Base-by-base conservation (phyloP, 148 eudicot species). In the Pouteria glomerata region DNA sequence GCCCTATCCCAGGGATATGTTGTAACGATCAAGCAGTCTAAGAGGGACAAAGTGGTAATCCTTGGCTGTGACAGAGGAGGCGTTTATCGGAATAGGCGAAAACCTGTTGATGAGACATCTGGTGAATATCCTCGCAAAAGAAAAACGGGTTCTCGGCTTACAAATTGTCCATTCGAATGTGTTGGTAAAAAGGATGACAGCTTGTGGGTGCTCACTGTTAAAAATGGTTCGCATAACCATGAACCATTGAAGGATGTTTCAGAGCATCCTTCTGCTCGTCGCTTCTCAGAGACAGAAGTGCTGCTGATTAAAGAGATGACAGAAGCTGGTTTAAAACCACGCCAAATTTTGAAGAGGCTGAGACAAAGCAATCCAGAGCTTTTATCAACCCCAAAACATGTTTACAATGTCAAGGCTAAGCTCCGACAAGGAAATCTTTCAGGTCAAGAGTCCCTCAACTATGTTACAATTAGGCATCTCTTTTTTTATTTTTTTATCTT, bases 41-140 rank as follows among this genome's bases (percentile, higher is more conserved):
- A 81, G 67, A 90, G 82, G 77, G 96, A 87, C 59, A 85, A 60
- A 78, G 57, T 66, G 8, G 92, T 87, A 23, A 71, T 81, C 57
- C 90, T 90, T 76, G 84, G 87, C 45, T 87, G 96, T 80, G 92
- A 90, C 66, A 86, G 90, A 80, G 96, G 96, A 23, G 92, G 96
- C 78, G 78, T 76, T 65, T 68, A 82, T 80, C 77, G 85, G 48
- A 73, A 59, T 64, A 76, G 88, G 75, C 82, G 78, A 63, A 80
- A 84, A 48, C 47, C 65, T 26, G 58, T 76, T 37, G 87, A 81
- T 26, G 87, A 84, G 63, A 34, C 75, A 31, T 52, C 87, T 59
- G 76, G 76, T 62, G 89, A 82, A 78, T 68, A 33, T 66, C 30
- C 27, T 56, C 83, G 84, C 56, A 82, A 82, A 74, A 84, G 84